A percentile compares a stretch with the other conserved stretches of the same genome.
phyloP scores from a whole-genome alignment of 805 yeast species.

The Cyberlindnera petersonii region DNA sequence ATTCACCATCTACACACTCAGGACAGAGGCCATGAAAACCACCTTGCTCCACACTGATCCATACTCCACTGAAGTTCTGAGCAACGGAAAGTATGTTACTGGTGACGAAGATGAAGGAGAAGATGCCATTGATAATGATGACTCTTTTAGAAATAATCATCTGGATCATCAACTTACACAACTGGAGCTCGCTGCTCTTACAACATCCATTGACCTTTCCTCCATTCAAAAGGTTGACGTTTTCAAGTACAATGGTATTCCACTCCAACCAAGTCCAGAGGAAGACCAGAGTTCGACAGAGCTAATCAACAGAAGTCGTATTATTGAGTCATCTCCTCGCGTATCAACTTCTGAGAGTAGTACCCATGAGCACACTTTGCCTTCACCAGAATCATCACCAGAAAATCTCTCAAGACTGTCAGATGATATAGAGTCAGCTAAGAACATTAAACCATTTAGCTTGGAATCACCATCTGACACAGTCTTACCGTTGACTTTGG shows the following conservation, averaged over 20 bases:
- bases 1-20: too few species aligned
- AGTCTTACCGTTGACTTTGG: slow-evolving; percentile 14
- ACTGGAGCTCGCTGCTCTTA: not conserved
- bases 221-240: not conserved
- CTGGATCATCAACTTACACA: not conserved
- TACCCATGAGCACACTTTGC: not conserved
- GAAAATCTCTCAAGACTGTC: slow-evolving; percentile 15
- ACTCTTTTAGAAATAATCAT: too few species aligned
- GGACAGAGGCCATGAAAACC: too few species aligned
- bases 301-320: slow-evolving; percentile 8
- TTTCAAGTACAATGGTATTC: not conserved
- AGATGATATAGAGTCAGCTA: slow-evolving; percentile 15
- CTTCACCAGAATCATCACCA: slow-evolving; percentile 1
- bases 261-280: not conserved
- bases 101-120: too few species aligned
- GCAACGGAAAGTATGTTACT: too few species aligned
- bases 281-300: too few species aligned
- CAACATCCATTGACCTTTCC: not conserved
- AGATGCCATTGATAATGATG: too few species aligned
- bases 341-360: not conserved
- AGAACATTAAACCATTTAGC: not conserved
- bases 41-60: too few species aligned
- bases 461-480: not conserved
- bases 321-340: slow-evolving; percentile 1
- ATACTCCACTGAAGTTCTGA: too few species aligned